Evolutionary conservation across 2,329 filamentous ascomycete species (phyloP), one percentile per base, ranked within the genome.

Genomic region (Xylogone sp.): DNA sequence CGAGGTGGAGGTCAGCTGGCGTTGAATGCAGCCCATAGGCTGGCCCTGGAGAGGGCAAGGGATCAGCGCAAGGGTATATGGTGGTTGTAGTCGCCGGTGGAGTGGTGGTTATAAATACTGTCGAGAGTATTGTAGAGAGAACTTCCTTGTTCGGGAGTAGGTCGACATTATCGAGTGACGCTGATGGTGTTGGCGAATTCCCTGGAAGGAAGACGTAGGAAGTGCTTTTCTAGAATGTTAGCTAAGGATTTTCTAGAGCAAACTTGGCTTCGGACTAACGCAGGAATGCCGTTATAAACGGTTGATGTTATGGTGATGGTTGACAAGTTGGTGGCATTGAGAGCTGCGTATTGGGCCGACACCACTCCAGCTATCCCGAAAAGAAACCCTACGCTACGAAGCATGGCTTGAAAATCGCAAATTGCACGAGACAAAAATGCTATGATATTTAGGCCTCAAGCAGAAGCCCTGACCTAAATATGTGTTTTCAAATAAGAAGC

Each of bases 21-120:
- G 24, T n/a, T 24, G n/a, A 13, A 39, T 42, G n/a, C 12, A 3
- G 7, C 18, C 46, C 46, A 21, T 48, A 48, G 39, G 46, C 24
- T 34, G 31, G 46, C 5, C 24, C 31, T 21, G 46, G 46, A 3
- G 46, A 34, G 3, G 31, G 46, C 16, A 48, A 6, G 6, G 46
- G 46, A 10, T 29, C 31, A 4, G 46, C 46, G 27, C 46, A 48
- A 8, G 46, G 46, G 46, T 48, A 48, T 13, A 48, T 21, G 7
- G 46, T 48, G 6, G 46, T 27, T 34, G 46, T 48, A 20, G n/a
- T 39, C 13, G 34, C 34, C 5, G 34, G 34, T 16, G 34, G 34
- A 16, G 12, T 39, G n/a, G 34, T 39, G n/a, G 34, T 39, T 39
- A 39, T 39, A 16, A 18, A 16, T 4, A 39, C 34, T 39, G 34